Percentiles rank a stretch among this genome's conserved stretches.
Conservation (phyloP, 1,284 basidiomycete species). For the Ganoderma boninense region DNA sequence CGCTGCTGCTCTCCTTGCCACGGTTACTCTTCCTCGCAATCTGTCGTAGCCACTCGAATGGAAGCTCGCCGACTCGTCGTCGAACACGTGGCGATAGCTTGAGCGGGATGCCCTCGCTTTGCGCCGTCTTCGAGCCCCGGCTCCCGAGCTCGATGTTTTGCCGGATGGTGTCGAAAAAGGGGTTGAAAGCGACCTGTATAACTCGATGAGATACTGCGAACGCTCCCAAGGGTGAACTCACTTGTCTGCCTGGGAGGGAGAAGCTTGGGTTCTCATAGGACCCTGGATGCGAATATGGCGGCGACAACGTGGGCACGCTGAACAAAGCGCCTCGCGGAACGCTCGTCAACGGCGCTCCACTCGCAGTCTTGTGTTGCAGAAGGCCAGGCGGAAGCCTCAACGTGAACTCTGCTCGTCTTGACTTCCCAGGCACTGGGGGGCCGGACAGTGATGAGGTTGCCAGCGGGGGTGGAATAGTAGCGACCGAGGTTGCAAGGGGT, state of each 20-base stretch:
- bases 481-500: conserved; percentile 14
- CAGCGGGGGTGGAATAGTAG: conserved; percentile 9
- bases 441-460: conserved; percentile 2
- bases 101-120: conserved; percentile 83
- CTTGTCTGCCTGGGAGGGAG: conserved; percentile 31
- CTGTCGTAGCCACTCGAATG: conserved; percentile 82
- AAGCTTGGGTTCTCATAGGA: conserved; percentile 21
- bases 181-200: conserved; percentile 66
- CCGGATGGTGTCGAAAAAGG: conserved; percentile 95
- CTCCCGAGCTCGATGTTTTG: conserved; percentile 94
- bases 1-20: conserved; percentile 42
- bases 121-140: conserved; percentile 46
- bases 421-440: neutral
- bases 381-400: conserved; percentile 25
- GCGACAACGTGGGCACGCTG: conserved; percentile 33
- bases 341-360: neutral
- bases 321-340: conserved; percentile 26
- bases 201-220: neutral
- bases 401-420: conserved; percentile 14
- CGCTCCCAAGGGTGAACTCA: no score
- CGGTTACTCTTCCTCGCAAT: conserved; percentile 61
- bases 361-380: conserved; percentile 14
- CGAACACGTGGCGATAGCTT: conserved; percentile 71
- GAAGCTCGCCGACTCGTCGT: conserved; percentile 76
- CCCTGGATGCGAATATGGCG: conserved; percentile 23